Evolutionary conservation across 2,329 filamentous ascomycete species (phyloP).

Genomic region (Exophiala viscosa): DNA sequence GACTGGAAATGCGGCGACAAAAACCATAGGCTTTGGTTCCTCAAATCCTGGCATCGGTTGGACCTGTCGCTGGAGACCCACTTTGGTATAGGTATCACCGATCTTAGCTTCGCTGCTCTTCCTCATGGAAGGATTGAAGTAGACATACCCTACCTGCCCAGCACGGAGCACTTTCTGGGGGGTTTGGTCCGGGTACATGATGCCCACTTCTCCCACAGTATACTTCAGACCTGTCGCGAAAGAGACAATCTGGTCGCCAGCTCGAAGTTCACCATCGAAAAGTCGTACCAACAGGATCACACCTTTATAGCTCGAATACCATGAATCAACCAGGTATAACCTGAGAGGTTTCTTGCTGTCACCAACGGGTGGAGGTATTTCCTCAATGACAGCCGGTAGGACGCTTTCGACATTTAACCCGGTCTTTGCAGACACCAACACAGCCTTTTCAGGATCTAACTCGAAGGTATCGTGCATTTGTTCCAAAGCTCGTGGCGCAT

Average conservation of each 20-base stretch:
- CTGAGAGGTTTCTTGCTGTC: constrained; percentile 69
- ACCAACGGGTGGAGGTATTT: constrained; percentile 76
- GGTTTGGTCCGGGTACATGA: constrained; percentile 87
- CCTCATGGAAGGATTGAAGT: constrained; percentile 99
- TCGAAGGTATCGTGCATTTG: constrained; percentile 88
- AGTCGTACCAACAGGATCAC: constrained; percentile 87
- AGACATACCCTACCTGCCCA: constrained; percentile 93
- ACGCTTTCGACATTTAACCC: constrained; percentile 81
- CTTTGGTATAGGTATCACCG: constrained; percentile 86
- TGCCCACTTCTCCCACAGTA: constrained; percentile 91
- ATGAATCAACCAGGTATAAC: constrained; percentile 89
- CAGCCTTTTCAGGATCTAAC: constrained; percentile 69
- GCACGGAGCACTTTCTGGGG: constrained; percentile 76
- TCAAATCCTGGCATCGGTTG: constrained; percentile 87
- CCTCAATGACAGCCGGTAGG: constrained; percentile 78
- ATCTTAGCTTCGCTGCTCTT: constrained; percentile 91
- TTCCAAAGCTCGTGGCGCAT: constrained; percentile 76
- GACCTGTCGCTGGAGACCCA: constrained; percentile 71
- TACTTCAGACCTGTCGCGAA: constrained; percentile 87
- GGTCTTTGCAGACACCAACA: constrained; percentile 88
- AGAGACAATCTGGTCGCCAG: constrained; percentile 82
- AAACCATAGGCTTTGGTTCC: constrained; percentile 98
- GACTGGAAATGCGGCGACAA: constrained; percentile 92
- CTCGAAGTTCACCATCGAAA: constrained; percentile 79
- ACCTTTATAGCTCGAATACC: constrained; percentile 95